Evolutionary conservation across 2,329 filamentous ascomycete genomes (phyloP).

Genomic region (Phoma sp.): DNA sequence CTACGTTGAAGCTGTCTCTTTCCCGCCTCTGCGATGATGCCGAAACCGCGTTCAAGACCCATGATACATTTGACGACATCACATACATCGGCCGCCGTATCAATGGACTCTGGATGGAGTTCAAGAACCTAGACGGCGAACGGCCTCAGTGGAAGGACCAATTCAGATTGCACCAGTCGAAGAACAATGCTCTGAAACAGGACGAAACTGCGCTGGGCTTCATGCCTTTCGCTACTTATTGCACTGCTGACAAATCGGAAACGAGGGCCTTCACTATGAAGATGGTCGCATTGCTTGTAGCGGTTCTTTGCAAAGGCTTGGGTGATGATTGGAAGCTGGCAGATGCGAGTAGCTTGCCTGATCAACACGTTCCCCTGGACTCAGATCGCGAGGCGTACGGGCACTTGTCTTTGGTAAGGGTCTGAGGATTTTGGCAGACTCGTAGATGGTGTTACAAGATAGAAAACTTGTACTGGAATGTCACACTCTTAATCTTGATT

Average conservation of each 20-base stretch:
- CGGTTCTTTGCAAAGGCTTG: slow-evolving; percentile 9
- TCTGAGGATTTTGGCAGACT: not conserved
- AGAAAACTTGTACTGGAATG: no score
- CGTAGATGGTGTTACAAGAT: no score
- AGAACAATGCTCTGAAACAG: not conserved
- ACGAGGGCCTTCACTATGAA: slow-evolving; percentile 19
- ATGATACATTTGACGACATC: slow-evolving; percentile 9
- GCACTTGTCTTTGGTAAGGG: not conserved
- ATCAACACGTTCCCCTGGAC: not conserved
- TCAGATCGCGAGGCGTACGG: not conserved
- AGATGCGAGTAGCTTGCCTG: not conserved
- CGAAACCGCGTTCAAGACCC: not conserved
- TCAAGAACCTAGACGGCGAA: not conserved
- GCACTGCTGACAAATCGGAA: slow-evolving; percentile 6
- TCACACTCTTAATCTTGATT: no score
- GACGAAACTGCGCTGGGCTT: not conserved
- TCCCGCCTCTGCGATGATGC: slow-evolving; percentile 20
- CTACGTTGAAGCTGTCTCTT: not conserved
- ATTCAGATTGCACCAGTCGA: slow-evolving; percentile 4
- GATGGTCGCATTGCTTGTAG: slow-evolving; percentile 18
- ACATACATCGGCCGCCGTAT: slow-evolving; percentile 14
- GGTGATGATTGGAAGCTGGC: slow-evolving; percentile 7
- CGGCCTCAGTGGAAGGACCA: slow-evolving; percentile 8
- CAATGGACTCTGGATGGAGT: slow-evolving; percentile 20
- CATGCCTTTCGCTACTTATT: slow-evolving; percentile 17